Conservation (phyloP, 2,329 filamentous ascomycete genomes). For the Dryadomyces sulphureus region DNA sequence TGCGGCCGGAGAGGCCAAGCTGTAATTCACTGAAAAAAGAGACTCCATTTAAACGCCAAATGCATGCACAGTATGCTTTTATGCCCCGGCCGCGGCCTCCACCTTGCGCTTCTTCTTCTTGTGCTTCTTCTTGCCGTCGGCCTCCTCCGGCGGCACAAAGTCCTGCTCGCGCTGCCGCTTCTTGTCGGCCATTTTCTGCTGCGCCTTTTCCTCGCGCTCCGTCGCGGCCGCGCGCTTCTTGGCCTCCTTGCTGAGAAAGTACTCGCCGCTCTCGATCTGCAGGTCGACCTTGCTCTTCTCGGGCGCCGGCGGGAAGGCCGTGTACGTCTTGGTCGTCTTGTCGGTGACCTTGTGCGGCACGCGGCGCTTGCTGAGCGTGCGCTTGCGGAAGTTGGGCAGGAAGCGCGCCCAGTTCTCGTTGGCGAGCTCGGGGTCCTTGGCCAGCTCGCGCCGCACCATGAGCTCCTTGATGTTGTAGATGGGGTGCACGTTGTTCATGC, state of each 20-base stretch:
- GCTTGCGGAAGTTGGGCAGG: constrained; percentile 93
- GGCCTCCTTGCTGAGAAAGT: constrained; percentile 84
- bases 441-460: constrained; percentile 72
- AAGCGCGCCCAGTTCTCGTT: constrained; percentile 93
- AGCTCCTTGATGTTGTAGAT: constrained; percentile 68
- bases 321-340: constrained; percentile 89
- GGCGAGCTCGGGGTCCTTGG: constrained; percentile 66
- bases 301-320: constrained; percentile 87
- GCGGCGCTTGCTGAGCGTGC: constrained; percentile 69
- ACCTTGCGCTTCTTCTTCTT: constrained; percentile 32
- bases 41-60: too few species aligned
- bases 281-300: constrained; percentile 98
- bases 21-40: constrained; percentile 20
- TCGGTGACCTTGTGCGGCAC: constrained; percentile 77
- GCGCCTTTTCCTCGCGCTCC: constrained; percentile 71
- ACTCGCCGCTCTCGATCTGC: constrained; percentile 96
- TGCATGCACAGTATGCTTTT: too few species aligned
- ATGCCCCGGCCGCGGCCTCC: background rate
- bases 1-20: constrained; percentile 17
- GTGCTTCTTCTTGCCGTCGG: constrained; percentile 47
- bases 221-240: constrained; percentile 74
- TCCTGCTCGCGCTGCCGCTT: constrained; percentile 71
- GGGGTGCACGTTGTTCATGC: constrained; percentile 93
- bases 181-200: constrained; percentile 77
- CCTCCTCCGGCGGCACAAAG: constrained; percentile 76